Evolutionary conservation across 116 monocot species (phyloP).

Genomic region (Posidonia oceanica): DNA sequence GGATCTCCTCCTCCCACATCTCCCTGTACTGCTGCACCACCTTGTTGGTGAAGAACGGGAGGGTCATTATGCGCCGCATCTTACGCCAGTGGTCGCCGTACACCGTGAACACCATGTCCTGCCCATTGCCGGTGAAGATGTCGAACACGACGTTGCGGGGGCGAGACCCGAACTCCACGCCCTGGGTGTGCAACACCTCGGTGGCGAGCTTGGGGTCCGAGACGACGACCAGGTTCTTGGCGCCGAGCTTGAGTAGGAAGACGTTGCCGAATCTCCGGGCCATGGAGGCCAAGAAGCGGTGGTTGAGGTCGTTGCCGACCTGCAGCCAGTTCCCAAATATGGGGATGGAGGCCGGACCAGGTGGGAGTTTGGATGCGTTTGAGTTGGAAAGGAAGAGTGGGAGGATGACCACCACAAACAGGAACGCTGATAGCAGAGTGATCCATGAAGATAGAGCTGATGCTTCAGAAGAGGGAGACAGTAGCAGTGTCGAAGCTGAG

Average conservation of each 20-base stretch:
- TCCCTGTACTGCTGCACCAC: constrained; percentile 66
- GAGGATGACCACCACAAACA: not conserved
- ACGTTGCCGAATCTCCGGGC: constrained; percentile 52
- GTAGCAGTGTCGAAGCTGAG: not conserved
- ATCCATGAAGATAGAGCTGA: not conserved
- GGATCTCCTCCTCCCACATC: constrained; percentile 80
- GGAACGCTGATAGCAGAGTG: not conserved
- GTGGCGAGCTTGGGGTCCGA: constrained; percentile 61
- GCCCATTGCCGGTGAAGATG: constrained; percentile 60
- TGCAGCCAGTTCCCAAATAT: constrained; percentile 89
- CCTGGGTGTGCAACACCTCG: constrained; percentile 74
- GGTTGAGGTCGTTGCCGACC: constrained; percentile 79
- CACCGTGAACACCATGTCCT: constrained; percentile 97
- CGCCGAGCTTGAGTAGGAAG: constrained; percentile 31
- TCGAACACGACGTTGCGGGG: constrained; percentile 87
- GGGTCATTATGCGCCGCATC: constrained; percentile 91
- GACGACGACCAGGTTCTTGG: constrained; percentile 64
- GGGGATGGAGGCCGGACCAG: constrained; percentile 61
- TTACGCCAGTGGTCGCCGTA: constrained; percentile 98
- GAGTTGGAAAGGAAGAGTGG: not conserved
- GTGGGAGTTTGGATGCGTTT: constrained; percentile 3
- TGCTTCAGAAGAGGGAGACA: not conserved
- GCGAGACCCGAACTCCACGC: constrained; percentile 82
- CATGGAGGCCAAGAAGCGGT: constrained; percentile 44
- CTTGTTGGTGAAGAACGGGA: constrained; percentile 97